These are phyloP conservation scores for Paramecium caudatum DNA, from an alignment of 73 alveolate genomes.

Conservation along the genomic window DNA sequence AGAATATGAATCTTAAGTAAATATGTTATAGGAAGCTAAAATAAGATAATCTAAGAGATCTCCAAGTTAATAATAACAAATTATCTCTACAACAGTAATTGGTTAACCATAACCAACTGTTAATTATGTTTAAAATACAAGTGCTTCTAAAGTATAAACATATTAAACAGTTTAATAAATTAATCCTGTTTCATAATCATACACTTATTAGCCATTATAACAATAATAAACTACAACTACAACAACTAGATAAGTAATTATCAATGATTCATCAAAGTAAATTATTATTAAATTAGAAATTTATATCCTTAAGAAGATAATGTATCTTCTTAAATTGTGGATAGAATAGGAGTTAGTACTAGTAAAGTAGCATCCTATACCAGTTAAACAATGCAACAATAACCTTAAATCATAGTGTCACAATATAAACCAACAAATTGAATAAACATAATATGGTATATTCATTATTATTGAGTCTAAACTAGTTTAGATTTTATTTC, in stretches of 20 bases:
- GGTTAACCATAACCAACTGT: constrained; percentile 15
- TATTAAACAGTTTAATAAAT: neutral
- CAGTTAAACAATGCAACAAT: neutral
- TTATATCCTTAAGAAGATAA: constrained; percentile 50
- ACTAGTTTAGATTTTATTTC: no score
- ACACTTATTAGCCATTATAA: neutral
- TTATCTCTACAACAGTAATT: neutral
- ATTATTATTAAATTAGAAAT: neutral
- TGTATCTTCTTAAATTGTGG: constrained; percentile 29
- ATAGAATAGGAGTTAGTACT: constrained; percentile 6
- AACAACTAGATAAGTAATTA: constrained; percentile 9
- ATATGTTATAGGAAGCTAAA: constrained; percentile 11
- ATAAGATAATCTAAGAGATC: constrained; percentile 37
- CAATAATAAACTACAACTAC: neutral
- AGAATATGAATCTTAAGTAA: constrained; percentile 66
- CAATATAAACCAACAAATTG: constrained; percentile 51
- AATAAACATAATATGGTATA: constrained; percentile 48
- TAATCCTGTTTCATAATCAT: neutral
- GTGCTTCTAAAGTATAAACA: neutral
- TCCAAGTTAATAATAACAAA: neutral
- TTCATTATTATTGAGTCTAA: no score
- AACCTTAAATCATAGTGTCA: constrained; percentile 48
- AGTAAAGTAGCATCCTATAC: neutral
- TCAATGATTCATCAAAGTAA: constrained; percentile 1
- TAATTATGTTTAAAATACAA: neutral